A percentile compares a stretch with the other conserved stretches of the same genome.
Conservation (phyloP, 83 land plant species). For the Diphasiastrum complanatum region DNA sequence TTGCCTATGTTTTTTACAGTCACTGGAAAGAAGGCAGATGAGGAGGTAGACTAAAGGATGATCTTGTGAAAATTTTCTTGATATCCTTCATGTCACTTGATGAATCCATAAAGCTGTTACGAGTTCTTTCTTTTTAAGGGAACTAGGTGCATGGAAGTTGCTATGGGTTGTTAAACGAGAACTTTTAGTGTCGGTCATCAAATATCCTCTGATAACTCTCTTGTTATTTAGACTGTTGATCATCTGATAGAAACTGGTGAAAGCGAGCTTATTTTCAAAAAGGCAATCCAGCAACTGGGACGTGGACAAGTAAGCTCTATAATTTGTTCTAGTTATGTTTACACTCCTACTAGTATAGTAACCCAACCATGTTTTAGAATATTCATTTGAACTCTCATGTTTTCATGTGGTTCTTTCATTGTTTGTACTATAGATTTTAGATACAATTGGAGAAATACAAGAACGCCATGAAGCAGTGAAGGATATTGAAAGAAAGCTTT, state of each 20-base stretch:
- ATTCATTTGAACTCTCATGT: background rate
- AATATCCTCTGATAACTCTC: too few species aligned
- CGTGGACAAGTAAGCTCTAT: slow-evolving; percentile 68
- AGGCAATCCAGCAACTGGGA: slow-evolving; percentile 94
- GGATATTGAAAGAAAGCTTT: slow-evolving; percentile 85
- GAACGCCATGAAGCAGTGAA: slow-evolving; percentile 93
- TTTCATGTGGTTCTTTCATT: background rate
- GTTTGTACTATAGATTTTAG: slow-evolving; percentile 61
- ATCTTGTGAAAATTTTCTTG: too few species aligned
- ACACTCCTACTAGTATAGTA: background rate
- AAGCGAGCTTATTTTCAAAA: slow-evolving; percentile 89
- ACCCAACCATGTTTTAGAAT: background rate
- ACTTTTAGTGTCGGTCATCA: too few species aligned
- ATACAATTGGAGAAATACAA: slow-evolving; percentile 91
- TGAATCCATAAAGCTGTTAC: too few species aligned
- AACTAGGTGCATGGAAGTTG: too few species aligned
- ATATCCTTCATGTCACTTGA: too few species aligned
- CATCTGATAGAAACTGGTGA: slow-evolving; percentile 85
- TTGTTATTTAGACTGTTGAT: slow-evolving; percentile 96
- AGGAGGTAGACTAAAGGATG: too few species aligned
- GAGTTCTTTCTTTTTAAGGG: too few species aligned
- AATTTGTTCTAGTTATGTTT: background rate
- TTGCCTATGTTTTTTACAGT: too few species aligned
- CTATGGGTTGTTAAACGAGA: too few species aligned
- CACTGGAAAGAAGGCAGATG: too few species aligned